phyloP scores from a whole-genome alignment of 2,329 filamentous ascomycete genomes.

The Diaporthe sp. region DNA sequence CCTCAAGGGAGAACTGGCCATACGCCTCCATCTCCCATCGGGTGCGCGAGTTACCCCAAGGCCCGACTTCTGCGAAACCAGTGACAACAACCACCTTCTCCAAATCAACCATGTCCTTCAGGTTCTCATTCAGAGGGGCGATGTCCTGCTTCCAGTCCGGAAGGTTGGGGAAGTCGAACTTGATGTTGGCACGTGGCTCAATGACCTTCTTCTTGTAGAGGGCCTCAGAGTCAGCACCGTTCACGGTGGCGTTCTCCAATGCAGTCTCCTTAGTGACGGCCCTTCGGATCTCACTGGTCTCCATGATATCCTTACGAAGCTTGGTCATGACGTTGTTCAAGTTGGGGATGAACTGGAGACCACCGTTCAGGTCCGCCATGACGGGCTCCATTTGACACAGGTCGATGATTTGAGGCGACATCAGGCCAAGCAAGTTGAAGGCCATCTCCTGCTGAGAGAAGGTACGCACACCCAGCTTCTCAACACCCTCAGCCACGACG shows the following conservation, averaged over 20 bases:
- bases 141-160: conserved; percentile 94
- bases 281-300: conserved; percentile 92
- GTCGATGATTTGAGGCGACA: conserved; percentile 94
- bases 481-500: conserved; percentile 95
- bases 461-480: conserved; percentile 95
- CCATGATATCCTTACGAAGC: conserved; percentile 93
- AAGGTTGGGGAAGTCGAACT: conserved; percentile 92
- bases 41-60: conserved; percentile 98
- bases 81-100: conserved; percentile 98
- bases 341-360: conserved; percentile 96
- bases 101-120: conserved; percentile 98
- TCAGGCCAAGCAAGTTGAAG: conserved; percentile 96
- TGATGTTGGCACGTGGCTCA: conserved; percentile 96
- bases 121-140: conserved; percentile 85
- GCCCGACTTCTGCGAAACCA: conserved; percentile 94
- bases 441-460: conserved; percentile 99
- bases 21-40: conserved; percentile 99
- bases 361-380: conserved; percentile 97
- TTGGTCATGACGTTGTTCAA: conserved; percentile 94
- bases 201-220: conserved; percentile 96
- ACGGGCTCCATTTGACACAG: conserved; percentile 96
- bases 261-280: conserved; percentile 96
- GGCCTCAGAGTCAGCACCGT: conserved; percentile 91
- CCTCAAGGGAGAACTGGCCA: conserved; percentile 96
- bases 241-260: conserved; percentile 97